Evolutionary conservation across 2,329 filamentous ascomycete species (phyloP), one percentile per base, ranked within the genome.

Genomic region (Leptographium procerum): DNA sequence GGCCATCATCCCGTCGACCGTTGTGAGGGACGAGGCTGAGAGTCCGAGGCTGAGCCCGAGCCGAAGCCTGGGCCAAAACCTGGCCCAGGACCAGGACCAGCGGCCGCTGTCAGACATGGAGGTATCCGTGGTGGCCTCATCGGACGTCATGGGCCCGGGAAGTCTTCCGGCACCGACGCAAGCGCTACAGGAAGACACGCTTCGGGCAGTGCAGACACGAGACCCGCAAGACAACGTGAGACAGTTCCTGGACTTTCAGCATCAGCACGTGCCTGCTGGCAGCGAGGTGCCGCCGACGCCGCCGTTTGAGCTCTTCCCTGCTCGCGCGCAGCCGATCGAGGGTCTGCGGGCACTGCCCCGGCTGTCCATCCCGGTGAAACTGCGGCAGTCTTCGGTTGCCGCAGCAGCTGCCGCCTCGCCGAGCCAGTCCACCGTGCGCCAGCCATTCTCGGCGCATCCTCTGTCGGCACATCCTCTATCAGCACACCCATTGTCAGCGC

Each of bases 201-300:
- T 96, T 19, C 83, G 84, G 59, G 83, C 79, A 62, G 69, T 96
- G 34, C 80, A 87, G 67, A 76, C 78, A 22, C 81, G 87, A 57
- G 91, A 96, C 67, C 88, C 91, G 7, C 91, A 95, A 70, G 91
- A 96, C 72, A 95, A 92, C 65, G 90, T 97, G 40, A 86, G 89
- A 67, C 89, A 95, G 64, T 97, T 96, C 72, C 80, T 97, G 57
- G 83, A 83, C 67, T 91, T 96, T 69, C 92, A 97, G 69, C 86
- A 88, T 68, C 78, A 81, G 58, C 62, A 70, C 28, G 64, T 65
- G 40, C 59, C 52, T 50, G 64, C 71, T 69, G 67, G 71, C 28
- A 75, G 75, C 61, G 81, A 86, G 57, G 80, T 87, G n/a, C 82
- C 84, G 9, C 82, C 82, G 10, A 86, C 86, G 9, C 86, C 88